Conservation (phyloP, 75 land plant species). For the Isoetes taiwanensis region DNA sequence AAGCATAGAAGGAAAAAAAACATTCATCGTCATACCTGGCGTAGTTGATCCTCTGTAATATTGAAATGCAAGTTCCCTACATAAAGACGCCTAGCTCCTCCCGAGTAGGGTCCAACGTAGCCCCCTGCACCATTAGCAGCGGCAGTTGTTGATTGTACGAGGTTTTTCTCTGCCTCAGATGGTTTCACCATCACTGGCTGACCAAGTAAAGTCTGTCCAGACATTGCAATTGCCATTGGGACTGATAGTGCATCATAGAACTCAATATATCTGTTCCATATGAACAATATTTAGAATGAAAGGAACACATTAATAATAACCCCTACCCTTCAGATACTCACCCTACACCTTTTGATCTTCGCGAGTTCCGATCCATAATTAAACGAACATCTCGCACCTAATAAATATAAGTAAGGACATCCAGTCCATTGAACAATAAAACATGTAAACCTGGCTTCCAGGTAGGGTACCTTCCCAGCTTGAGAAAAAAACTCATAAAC, state of each 20-base stretch:
- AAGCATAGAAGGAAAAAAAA: constrained; percentile 1
- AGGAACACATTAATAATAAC: not conserved
- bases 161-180: constrained; percentile 98
- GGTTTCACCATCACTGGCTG: constrained; percentile 99
- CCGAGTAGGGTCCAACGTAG: constrained; percentile 61
- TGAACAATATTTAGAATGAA: not conserved
- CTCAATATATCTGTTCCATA: constrained; percentile 72
- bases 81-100: constrained; percentile 78
- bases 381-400: constrained; percentile 97
- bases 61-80: constrained; percentile 90
- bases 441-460: not conserved
- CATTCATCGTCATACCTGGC: constrained; percentile 50
- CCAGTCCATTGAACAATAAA: not conserved
- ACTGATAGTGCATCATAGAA: constrained; percentile 99
- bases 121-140: constrained; percentile 37
- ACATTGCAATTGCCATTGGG: constrained; percentile 92
- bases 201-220: constrained; percentile 77
- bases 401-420: not conserved
- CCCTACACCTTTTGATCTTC: constrained; percentile 99
- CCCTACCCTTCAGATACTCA: constrained; percentile 22
- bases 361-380: constrained; percentile 95
- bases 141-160: constrained; percentile 69
- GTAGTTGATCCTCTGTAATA: constrained; percentile 76
- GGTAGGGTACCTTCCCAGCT: constrained; percentile 99
- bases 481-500: constrained; percentile 92